Evolutionary conservation across 2,329 filamentous ascomycete genomes (phyloP).

Genomic region (Ophiostoma pallidulum): DNA sequence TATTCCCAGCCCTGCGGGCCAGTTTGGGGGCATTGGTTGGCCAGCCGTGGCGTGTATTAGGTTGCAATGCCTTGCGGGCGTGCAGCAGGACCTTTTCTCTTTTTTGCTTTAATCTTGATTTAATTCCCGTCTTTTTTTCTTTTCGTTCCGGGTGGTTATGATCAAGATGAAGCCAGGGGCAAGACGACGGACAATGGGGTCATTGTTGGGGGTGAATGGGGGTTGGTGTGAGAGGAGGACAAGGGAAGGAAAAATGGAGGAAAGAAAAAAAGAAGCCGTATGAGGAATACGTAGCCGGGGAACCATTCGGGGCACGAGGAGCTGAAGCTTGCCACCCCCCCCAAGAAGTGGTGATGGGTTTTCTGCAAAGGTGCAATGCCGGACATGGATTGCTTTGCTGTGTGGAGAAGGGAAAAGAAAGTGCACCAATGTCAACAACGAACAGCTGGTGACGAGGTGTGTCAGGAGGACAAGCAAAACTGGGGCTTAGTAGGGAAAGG

Average conservation of each 20-base stretch:
- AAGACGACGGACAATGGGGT: background rate
- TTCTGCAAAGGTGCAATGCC: no score
- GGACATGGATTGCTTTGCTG: no score
- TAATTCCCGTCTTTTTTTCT: no score
- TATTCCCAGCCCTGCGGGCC: conserved; percentile 12
- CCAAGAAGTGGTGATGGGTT: no score
- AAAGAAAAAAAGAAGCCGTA: background rate
- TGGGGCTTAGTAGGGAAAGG: conserved; percentile 7
- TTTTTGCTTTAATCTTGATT: background rate
- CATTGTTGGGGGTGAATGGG: conserved; percentile 1
- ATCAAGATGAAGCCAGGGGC: conserved; percentile 7
- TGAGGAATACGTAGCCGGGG: background rate
- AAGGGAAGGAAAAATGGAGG: background rate
- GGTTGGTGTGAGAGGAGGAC: background rate
- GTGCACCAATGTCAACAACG: background rate
- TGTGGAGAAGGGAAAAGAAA: background rate
- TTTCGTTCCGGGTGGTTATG: conserved; percentile 1
- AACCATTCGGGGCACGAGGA: background rate
- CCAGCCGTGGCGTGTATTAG: no score
- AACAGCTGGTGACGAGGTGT: conserved; percentile 4
- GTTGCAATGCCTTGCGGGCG: no score
- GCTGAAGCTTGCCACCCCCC: no score
- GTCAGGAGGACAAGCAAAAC: conserved; percentile 15
- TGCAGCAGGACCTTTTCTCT: no score
- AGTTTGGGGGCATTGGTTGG: background rate